Evolutionary conservation across 257 asterid species (phyloP).

Genomic region (Nicotiana attenuata): DNA sequence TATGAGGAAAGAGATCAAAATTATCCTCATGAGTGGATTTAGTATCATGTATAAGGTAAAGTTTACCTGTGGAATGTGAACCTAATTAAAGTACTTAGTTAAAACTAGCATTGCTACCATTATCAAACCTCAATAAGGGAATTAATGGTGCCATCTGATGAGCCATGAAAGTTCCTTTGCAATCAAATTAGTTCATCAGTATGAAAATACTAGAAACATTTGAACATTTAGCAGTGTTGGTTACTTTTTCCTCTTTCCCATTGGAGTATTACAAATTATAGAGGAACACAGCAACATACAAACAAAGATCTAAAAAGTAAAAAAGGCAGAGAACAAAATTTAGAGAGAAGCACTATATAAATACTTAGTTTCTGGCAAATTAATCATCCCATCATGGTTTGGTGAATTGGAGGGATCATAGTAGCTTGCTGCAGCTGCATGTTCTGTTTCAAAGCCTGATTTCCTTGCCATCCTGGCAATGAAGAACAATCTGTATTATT

Average conservation of each 20-base stretch:
- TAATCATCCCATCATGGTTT: conserved; percentile 42
- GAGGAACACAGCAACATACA: not conserved
- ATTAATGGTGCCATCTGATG: not conserved
- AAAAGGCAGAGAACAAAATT: not conserved
- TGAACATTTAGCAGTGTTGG: not conserved
- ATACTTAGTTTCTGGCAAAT: not conserved
- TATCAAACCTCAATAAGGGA: not conserved
- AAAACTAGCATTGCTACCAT: not conserved
- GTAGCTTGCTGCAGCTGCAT: conserved; percentile 29
- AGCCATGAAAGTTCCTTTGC: not conserved
- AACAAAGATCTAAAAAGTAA: not conserved
- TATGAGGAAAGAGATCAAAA: not conserved
- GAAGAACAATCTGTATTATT: not conserved
- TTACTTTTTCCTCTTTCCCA: not conserved
- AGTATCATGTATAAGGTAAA: not conserved
- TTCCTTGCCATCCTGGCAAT: conserved; percentile 52
- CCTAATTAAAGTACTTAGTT: not conserved
- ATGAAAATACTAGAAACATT: not conserved
- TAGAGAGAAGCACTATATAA: not conserved
- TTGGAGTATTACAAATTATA: not conserved
- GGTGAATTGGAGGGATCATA: conserved; percentile 48
- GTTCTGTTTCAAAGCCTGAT: conserved; percentile 21
- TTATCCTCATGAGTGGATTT: not conserved
- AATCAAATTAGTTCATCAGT: not conserved
- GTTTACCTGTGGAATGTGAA: not conserved